Conservation (phyloP, 2,329 filamentous ascomycete species). For the Capronia americana region DNA sequence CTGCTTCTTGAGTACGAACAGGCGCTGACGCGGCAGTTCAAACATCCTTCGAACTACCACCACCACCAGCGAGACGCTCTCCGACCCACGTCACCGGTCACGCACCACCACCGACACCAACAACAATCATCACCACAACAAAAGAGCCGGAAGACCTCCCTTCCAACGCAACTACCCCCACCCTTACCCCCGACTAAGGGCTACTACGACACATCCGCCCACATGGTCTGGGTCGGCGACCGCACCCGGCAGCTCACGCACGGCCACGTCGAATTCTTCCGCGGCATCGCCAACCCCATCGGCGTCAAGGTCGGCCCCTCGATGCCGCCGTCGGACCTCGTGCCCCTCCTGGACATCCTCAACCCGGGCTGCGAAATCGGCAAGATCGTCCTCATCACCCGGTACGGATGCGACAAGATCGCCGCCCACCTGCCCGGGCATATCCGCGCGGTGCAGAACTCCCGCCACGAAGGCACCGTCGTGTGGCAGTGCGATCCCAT, state of each 20-base stretch:
- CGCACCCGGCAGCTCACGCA: conserved; percentile 91
- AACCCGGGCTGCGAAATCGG: conserved; percentile 83
- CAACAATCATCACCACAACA: conserved; percentile 5
- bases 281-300: conserved; percentile 92
- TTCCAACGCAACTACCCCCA: conserved; percentile 40
- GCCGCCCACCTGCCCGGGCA: conserved; percentile 77
- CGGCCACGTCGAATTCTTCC: conserved; percentile 96
- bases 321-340: conserved; percentile 77
- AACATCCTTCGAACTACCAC: conserved; percentile 68
- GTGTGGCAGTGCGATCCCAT: conserved; percentile 99
- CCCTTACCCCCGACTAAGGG: conserved; percentile 56
- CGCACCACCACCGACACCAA: conserved; percentile 24
- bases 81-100: conserved; percentile 39
- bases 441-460: conserved; percentile 85
- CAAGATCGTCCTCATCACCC: conserved; percentile 94
- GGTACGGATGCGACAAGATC: conserved; percentile 85
- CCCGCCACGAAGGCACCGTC: conserved; percentile 67
- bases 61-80: conserved; percentile 42
- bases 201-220: conserved; percentile 92
- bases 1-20: conserved; percentile 95
- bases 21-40: conserved; percentile 77
- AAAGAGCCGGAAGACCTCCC: conserved; percentile 38
- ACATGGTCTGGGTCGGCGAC: conserved; percentile 99
- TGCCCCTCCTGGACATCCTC: conserved; percentile 79
- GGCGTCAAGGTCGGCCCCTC: conserved; percentile 94